Conservation (phyloP, 2,329 filamentous ascomycete species). For the Xylaria sp. region DNA sequence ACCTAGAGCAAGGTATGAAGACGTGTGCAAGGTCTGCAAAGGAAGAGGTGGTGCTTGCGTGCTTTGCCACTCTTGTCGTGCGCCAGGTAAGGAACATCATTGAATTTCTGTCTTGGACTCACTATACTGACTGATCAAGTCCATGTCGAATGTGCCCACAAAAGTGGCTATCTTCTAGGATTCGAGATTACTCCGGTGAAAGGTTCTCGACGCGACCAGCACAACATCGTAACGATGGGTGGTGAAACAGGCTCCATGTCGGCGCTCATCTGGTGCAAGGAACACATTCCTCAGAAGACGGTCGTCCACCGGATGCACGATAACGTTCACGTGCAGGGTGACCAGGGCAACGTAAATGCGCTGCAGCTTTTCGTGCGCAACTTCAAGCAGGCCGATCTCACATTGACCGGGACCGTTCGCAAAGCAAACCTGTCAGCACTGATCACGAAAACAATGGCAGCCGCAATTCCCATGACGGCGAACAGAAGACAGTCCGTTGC, state of each 20-base stretch:
- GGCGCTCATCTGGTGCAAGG: conserved; percentile 87
- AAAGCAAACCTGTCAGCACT: conserved; percentile 76
- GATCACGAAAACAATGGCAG: conserved; percentile 51
- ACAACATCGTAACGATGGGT: conserved; percentile 73
- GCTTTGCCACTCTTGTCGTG: conserved; percentile 68
- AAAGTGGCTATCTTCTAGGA: conserved; percentile 74
- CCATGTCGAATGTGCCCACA: conserved; percentile 86
- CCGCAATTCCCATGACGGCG: conserved; percentile 35
- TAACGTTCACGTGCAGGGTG: conserved; percentile 51
- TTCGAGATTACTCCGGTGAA: conserved; percentile 91
- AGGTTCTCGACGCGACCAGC: conserved; percentile 74
- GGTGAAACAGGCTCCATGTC: conserved; percentile 76
- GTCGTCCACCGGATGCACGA: conserved; percentile 76
- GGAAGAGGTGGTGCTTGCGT: conserved; percentile 71
- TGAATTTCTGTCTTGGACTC: conserved; percentile 24
- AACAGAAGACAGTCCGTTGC: conserved; percentile 55
- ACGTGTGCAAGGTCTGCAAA: conserved; percentile 80
- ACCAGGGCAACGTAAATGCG: conserved; percentile 48
- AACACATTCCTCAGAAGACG: conserved; percentile 69
- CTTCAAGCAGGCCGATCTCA: conserved; percentile 91
- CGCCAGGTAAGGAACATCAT: conserved; percentile 36
- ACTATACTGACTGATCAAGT: conserved; percentile 44
- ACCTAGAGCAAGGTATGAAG: conserved; percentile 64
- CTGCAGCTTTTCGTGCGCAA: conserved; percentile 81
- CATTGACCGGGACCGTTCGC: conserved; percentile 83